Conservation (phyloP, 495 filamentous ascomycete species). For the Beverwykella pulmonaria region DNA sequence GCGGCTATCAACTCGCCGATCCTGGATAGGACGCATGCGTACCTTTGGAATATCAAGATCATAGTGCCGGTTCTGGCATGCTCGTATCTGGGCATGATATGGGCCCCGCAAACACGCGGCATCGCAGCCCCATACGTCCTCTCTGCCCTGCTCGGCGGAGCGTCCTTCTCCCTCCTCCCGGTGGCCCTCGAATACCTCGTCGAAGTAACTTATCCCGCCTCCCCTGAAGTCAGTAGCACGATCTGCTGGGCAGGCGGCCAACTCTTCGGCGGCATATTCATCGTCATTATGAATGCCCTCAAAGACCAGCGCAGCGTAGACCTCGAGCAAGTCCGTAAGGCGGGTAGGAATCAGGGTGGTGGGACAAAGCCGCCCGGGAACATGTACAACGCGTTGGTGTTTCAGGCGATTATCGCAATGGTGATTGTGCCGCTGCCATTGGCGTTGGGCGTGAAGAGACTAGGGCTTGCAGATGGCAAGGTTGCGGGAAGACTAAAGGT, state of each 20-base stretch:
- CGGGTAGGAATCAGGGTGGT: conserved; percentile 21
- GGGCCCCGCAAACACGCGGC: conserved; percentile 70
- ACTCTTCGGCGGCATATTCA: conserved; percentile 77
- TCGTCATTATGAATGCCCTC: conserved; percentile 78
- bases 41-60: conserved; percentile 71
- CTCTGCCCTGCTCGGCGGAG: conserved; percentile 68
- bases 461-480: conserved; percentile 55
- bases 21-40: conserved; percentile 81
- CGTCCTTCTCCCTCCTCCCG: conserved; percentile 79
- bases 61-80: conserved; percentile 74
- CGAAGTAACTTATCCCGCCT: conserved; percentile 82
- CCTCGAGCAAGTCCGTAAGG: conserved; percentile 11
- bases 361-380: conserved; percentile 61
- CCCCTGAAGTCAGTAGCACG: conserved; percentile 82
- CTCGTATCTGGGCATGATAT: conserved; percentile 77
- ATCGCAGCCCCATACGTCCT: conserved; percentile 74
- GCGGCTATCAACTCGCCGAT: conserved; percentile 78
- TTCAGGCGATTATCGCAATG: conserved; percentile 70
- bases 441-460: conserved; percentile 59
- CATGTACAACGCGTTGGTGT: conserved; percentile 76
- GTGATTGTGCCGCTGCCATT: conserved; percentile 69
- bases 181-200: conserved; percentile 83
- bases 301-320: conserved; percentile 52
- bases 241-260: conserved; percentile 84
- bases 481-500: conserved; percentile 62